A percentile compares a stretch with the other conserved stretches of the same genome.
These are phyloP conservation scores for Arthrobotrys entomopaga DNA, from an alignment of 2,329 filamentous ascomycete species.

Conservation along the genomic window DNA sequence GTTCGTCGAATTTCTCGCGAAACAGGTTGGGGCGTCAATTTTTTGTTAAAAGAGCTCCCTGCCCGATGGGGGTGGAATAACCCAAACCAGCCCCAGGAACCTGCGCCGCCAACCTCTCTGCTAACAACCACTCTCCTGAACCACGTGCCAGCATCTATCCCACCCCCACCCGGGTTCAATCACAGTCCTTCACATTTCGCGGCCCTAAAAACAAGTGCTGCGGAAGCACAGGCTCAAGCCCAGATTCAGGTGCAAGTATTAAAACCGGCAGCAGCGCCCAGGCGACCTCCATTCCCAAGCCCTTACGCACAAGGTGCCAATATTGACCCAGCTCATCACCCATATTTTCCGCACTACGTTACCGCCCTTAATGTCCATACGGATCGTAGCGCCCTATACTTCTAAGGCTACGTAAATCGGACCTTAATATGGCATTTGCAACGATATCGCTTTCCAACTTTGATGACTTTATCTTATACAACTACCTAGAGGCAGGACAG, in stretches of 20 bases:
- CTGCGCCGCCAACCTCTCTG: slow-evolving; percentile 61
- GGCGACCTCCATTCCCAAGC: slow-evolving; percentile 46
- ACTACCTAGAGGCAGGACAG: slow-evolving; percentile 15
- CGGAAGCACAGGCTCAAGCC: slow-evolving; percentile 19
- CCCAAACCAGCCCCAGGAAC: slow-evolving; percentile 54
- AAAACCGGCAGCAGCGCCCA: slow-evolving; percentile 36
- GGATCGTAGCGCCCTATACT: slow-evolving; percentile 43
- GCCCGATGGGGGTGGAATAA: slow-evolving; percentile 80
- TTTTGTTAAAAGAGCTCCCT: slow-evolving; percentile 77
- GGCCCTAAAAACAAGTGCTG: slow-evolving; percentile 47
- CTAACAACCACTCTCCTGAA: slow-evolving; percentile 57
- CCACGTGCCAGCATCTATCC: slow-evolving; percentile 58
- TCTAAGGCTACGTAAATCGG: neutral
- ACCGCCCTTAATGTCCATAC: slow-evolving; percentile 47
- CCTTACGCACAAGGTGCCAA: slow-evolving; percentile 49
- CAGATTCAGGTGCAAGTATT: slow-evolving; percentile 34
- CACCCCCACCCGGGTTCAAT: slow-evolving; percentile 60
- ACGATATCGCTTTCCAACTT: neutral
- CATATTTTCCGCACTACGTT: slow-evolving; percentile 51
- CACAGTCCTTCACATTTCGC: slow-evolving; percentile 55
- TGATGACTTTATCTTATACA: neutral
- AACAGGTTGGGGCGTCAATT: slow-evolving; percentile 80
- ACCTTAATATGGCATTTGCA: slow-evolving; percentile 13
- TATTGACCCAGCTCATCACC: slow-evolving; percentile 49
- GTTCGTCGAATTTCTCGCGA: slow-evolving; percentile 78